Conservation (phyloP, 2,329 filamentous ascomycete species). For the Penicillium sclerotiorum region DNA sequence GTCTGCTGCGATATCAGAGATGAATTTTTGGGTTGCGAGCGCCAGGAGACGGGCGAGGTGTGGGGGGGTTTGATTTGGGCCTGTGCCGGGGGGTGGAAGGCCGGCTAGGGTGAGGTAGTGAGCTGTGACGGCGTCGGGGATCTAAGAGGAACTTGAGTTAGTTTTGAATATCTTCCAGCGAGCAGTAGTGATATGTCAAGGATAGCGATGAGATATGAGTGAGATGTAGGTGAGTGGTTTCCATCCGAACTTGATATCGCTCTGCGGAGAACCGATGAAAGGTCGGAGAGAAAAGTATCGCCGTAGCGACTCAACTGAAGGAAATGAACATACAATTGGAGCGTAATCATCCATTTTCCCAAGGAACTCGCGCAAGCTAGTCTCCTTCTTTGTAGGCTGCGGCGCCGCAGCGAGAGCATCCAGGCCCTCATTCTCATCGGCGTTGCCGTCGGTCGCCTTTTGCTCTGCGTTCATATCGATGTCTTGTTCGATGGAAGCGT, state of each 20-base stretch:
- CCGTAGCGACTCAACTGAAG: too few relatives aligned
- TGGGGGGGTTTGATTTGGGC: conserved; percentile 74
- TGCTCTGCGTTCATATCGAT: conserved; percentile 38
- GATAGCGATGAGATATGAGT: not conserved
- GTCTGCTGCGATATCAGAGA: conserved; percentile 94
- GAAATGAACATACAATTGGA: conserved; percentile 72
- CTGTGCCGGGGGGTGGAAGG: conserved; percentile 81
- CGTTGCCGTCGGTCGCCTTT: conserved; percentile 5
- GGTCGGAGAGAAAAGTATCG: conserved; percentile 2
- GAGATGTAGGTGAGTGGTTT: not conserved
- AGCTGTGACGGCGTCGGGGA: conserved; percentile 94
- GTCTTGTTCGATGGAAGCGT: conserved; percentile 41
- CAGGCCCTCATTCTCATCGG: conserved; percentile 22
- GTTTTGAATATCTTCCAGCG: too few relatives aligned
- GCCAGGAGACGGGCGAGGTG: conserved; percentile 91
- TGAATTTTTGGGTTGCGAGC: conserved; percentile 98
- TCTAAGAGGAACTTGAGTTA: conserved; percentile 56
- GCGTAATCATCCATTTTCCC: conserved; percentile 98
- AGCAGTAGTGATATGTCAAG: too few relatives aligned
- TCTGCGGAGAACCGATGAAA: too few relatives aligned
- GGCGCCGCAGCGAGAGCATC: conserved; percentile 54
- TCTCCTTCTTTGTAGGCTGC: conserved; percentile 80
- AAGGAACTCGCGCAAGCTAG: conserved; percentile 87
- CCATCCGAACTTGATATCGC: not conserved
- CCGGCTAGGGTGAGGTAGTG: conserved; percentile 98